phyloP scores from a whole-genome alignment of 1,284 basidiomycete species.

The Fomitiporia mediterranea region DNA sequence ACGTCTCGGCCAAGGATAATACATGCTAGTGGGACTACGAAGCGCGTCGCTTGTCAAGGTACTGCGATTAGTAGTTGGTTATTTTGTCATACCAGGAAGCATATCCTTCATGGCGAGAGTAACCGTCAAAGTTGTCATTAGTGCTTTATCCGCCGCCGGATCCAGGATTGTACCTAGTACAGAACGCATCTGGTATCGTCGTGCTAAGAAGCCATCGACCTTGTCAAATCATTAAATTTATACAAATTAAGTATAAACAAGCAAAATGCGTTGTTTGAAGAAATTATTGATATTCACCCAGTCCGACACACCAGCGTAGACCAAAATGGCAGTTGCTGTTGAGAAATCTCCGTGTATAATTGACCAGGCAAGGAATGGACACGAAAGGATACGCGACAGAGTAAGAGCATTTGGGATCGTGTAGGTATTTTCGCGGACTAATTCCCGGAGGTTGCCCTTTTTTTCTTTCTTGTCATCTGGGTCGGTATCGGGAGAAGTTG shows the following conservation, averaged over 20 bases:
- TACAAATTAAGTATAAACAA: neutral
- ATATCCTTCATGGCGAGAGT: slow-evolving; percentile 81
- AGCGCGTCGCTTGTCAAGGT: neutral
- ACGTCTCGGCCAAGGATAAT: slow-evolving; percentile 91
- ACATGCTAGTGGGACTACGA: slow-evolving; percentile 73
- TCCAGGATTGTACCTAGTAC: slow-evolving; percentile 95
- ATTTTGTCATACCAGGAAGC: slow-evolving; percentile 78
- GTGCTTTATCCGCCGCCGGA: slow-evolving; percentile 93
- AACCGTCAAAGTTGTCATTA: slow-evolving; percentile 93
- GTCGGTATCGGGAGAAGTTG: neutral
- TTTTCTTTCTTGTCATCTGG: neutral
- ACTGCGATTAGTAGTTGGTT: neutral
- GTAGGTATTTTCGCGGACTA: slow-evolving; percentile 82
- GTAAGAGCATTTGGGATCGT: slow-evolving; percentile 94
- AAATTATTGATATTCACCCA: slow-evolving; percentile 46
- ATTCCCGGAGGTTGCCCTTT: neutral
- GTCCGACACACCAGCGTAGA: slow-evolving; percentile 89
- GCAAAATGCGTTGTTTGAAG: neutral
- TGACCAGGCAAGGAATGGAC: slow-evolving; percentile 89
- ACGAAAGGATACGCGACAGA: slow-evolving; percentile 78
- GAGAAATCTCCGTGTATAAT: slow-evolving; percentile 82
- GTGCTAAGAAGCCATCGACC: slow-evolving; percentile 89
- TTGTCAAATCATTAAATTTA: slow-evolving; percentile 35
- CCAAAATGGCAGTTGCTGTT: slow-evolving; percentile 76
- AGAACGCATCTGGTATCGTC: slow-evolving; percentile 79